A percentile compares a stretch with the other conserved stretches of the same genome.
Evolutionary conservation across 192 early-diverging fungal species (phyloP).

Genomic region (Paraglomus brasilianum): DNA sequence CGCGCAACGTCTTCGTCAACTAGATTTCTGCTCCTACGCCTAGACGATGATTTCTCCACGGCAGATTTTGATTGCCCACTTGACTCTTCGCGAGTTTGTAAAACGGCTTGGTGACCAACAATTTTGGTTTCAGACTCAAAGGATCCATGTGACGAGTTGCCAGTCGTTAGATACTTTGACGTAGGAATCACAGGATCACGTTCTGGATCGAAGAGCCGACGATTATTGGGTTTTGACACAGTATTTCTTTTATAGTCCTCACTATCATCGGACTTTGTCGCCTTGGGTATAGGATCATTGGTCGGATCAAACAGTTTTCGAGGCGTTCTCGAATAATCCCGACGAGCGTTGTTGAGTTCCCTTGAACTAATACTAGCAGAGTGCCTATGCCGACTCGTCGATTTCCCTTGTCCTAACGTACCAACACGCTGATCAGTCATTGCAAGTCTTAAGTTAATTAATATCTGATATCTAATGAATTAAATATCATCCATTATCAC

Average conservation of each 20-base stretch:
- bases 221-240: background rate
- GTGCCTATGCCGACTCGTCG: too few species aligned
- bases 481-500: too few species aligned
- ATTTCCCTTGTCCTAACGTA: too few species aligned
- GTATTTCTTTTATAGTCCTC: slow-evolving; percentile 17
- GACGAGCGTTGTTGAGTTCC: too few species aligned
- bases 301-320: too few species aligned
- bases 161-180: background rate
- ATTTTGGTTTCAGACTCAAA: background rate
- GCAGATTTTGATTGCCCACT: background rate
- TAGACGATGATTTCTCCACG: background rate
- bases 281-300: background rate
- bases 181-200: slow-evolving; percentile 1
- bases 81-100: background rate
- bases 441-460: too few species aligned
- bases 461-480: too few species aligned
- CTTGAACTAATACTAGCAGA: too few species aligned
- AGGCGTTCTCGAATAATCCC: too few species aligned
- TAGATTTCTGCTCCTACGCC: background rate
- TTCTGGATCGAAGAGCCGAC: slow-evolving; percentile 6
- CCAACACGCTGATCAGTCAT: too few species aligned
- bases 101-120: background rate
- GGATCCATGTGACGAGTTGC: background rate
- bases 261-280: background rate
- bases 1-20: background rate